Percentiles rank a stretch among this genome's conserved stretches.
phyloP scores from a whole-genome alignment of 2,329 filamentous ascomycete genomes.

The Monosporascus ibericus region DNA sequence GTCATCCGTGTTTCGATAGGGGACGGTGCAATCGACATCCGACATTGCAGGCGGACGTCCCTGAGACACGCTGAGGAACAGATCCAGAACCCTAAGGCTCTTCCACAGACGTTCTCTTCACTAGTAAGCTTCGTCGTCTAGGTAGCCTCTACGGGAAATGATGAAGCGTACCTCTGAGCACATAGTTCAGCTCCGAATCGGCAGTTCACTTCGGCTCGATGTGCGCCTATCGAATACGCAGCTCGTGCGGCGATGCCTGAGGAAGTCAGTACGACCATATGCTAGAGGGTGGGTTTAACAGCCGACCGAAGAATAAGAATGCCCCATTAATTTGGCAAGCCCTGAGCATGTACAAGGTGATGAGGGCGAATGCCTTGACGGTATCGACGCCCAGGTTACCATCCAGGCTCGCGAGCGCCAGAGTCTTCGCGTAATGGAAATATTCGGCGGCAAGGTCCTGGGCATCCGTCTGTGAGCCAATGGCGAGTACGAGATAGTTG shows the following conservation, averaged over 20 bases:
- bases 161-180: constrained; percentile 26
- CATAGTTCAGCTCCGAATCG: constrained; percentile 40
- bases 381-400: constrained; percentile 42
- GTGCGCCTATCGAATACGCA: constrained; percentile 47
- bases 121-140: neutral
- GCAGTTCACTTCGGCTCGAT: constrained; percentile 47
- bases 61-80: constrained; percentile 49
- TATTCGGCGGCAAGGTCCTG: constrained; percentile 36
- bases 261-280: neutral
- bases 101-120: constrained; percentile 44
- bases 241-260: constrained; percentile 44
- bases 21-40: constrained; percentile 48
- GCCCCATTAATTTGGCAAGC: constrained; percentile 50
- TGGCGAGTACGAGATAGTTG: constrained; percentile 45
- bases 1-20: constrained; percentile 32
- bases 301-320: constrained; percentile 42
- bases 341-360: constrained; percentile 49
- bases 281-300: neutral
- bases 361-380: constrained; percentile 43
- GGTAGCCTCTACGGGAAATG: neutral
- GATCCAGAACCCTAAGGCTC: constrained; percentile 44
- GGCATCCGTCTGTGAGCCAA: constrained; percentile 38
- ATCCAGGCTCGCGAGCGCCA: constrained; percentile 38
- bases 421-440: constrained; percentile 43
- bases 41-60: constrained; percentile 48